phyloP scores from a whole-genome alignment of 176 grass and related monocot species.

The Luzula sylvatica region DNA sequence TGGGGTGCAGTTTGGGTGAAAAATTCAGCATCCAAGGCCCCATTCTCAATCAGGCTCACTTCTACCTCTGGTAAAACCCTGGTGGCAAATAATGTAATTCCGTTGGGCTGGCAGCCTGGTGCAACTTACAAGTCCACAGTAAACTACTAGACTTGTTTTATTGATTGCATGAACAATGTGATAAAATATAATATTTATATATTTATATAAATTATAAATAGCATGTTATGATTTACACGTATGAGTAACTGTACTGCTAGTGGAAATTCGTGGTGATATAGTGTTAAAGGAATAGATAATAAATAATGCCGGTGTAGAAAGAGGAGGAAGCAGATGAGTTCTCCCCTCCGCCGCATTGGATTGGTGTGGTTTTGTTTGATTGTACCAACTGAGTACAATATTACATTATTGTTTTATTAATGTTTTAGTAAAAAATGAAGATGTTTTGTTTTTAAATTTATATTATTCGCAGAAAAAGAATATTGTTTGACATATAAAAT shows the following conservation, averaged over 20 bases:
- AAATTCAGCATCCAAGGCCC: conserved; percentile 6
- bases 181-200: too few species aligned
- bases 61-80: conserved; percentile 11
- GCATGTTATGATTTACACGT: too few species aligned
- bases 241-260: too few species aligned
- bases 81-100: background rate
- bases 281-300: too few species aligned
- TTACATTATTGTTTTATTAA: background rate
- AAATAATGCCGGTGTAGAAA: background rate
- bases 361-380: too few species aligned
- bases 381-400: background rate
- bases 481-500: too few species aligned
- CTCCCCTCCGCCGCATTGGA: conserved; percentile 8
- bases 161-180: too few species aligned
- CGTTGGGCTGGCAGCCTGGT: conserved; percentile 1
- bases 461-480: too few species aligned
- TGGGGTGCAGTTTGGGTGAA: conserved; percentile 12
- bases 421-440: too few species aligned
- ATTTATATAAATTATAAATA: too few species aligned
- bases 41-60: conserved; percentile 10
- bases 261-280: too few species aligned
- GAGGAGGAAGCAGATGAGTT: conserved; percentile 2
- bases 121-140: conserved; percentile 8
- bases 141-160: conserved; percentile 3
- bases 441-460: too few species aligned